phyloP scores from a whole-genome alignment of 2,329 filamentous ascomycete species.

The Penicillium hordei region DNA sequence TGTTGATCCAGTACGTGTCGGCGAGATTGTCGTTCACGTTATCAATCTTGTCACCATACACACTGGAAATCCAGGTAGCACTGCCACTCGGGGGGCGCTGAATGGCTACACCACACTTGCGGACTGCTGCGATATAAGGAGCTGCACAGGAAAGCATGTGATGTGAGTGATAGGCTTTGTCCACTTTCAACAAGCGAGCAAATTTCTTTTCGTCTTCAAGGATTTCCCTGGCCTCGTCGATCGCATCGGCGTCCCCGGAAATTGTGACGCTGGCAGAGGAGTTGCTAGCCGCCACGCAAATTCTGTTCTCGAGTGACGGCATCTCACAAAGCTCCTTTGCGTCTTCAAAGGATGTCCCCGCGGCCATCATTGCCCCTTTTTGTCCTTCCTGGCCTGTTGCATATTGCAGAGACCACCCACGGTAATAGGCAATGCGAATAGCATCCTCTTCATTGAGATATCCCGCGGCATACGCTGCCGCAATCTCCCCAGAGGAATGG shows the following conservation, averaged over 20 bases:
- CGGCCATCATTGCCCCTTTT: conserved; percentile 52
- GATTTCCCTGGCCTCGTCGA: conserved; percentile 32
- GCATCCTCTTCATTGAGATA: conserved; percentile 44
- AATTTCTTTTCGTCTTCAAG: conserved; percentile 42
- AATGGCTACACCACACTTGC: conserved; percentile 16
- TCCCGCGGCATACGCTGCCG: conserved; percentile 52
- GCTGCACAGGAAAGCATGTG: conserved; percentile 41
- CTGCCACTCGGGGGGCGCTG: neutral
- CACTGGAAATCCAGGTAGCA: conserved; percentile 33
- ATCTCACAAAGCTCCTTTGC: conserved; percentile 32
- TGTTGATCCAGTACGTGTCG: conserved; percentile 32
- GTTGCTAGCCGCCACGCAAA: conserved; percentile 42
- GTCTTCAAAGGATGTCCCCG: conserved; percentile 41
- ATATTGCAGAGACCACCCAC: conserved; percentile 38
- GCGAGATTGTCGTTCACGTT: conserved; percentile 16
- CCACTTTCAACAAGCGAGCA: conserved; percentile 41
- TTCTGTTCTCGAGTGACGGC: conserved; percentile 27
- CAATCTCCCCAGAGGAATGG: conserved; percentile 55
- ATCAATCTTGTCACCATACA: conserved; percentile 20
- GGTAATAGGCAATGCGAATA: conserved; percentile 49
- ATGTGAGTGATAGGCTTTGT: conserved; percentile 48
- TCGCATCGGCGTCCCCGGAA: conserved; percentile 43
- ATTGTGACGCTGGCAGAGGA: conserved; percentile 45
- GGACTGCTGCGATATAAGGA: conserved; percentile 30
- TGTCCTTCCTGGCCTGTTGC: conserved; percentile 12